Base-by-base conservation (phyloP, 2,329 filamentous ascomycete genomes). In the Talaromyces marneffei region DNA sequence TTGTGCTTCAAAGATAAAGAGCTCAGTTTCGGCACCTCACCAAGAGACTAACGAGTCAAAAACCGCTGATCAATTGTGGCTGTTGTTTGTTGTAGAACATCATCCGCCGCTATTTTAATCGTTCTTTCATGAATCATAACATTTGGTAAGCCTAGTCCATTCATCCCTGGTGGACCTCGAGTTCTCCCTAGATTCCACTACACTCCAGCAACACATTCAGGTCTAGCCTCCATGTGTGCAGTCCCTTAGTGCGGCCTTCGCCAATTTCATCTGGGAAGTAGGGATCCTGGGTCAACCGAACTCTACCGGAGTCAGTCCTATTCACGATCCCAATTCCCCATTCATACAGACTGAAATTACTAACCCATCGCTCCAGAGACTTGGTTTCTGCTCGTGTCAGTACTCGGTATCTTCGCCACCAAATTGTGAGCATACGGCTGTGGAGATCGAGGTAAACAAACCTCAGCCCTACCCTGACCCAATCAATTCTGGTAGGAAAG, bases 401-500 rank as follows among this genome's bases (percentile, higher is more conserved):
- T 33, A 10, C 16, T 46, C 25, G 23, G 10, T 57, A 57, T 42
- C 25, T 20, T 46, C 23, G 55, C 55, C 55, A 57, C 40, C 40
- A 18, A 52, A 52, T 4, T n/a, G 14, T 20, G 31, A 48, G 12
- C 40, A 35, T 48, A 31, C 20, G 5, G 7, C 9, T 42, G 33
- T 52, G 46, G 35, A n/a, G 52, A 37, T 53, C 18, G 20, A 59
- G 23, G 35, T 53, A 33, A 50, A 48, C 57, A 59, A 33, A 29
- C 31, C 25, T 42, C 57, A 42, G 44, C 46, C 46, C 46, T 59
- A 59, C 18, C 40, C 44, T 52, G 27, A 53, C 27, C 46, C 46
- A 59, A 53, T 42, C 33, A 33, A 35, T 33, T 46, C 48, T 59
- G 57, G 57, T 59, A 53, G 12, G 57, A 35, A 16, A 3, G 29